phyloP scores from a whole-genome alignment of 1,284 basidiomycete species.

The Gastroboletus turbinatus region DNA sequence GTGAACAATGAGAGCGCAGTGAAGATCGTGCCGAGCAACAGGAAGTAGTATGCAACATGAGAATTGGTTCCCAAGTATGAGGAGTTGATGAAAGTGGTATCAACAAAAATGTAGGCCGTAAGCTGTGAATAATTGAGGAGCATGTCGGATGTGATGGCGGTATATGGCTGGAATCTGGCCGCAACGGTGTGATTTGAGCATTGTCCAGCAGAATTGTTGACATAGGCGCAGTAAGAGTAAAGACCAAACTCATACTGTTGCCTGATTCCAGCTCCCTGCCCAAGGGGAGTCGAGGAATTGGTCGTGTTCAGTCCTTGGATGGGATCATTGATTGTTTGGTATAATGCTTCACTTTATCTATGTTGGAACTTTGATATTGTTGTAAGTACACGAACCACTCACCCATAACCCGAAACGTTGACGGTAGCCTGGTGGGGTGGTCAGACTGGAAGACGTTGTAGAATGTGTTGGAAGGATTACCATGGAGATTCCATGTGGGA shows the following conservation, averaged over 20 bases:
- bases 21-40: conserved; percentile 70
- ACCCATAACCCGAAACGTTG: conserved; percentile 72
- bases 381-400: conserved; percentile 24
- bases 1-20: conserved; percentile 61
- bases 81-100: conserved; percentile 59
- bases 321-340: conserved; percentile 52
- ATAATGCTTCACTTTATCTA: conserved; percentile 47
- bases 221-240: conserved; percentile 74
- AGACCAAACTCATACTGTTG: conserved; percentile 74
- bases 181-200: conserved; percentile 65
- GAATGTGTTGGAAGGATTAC: conserved; percentile 38
- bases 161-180: conserved; percentile 59
- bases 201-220: conserved; percentile 55
- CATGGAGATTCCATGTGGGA: conserved; percentile 72
- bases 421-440: conserved; percentile 53
- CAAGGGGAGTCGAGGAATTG: conserved; percentile 64
- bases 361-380: conserved; percentile 11
- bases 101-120: conserved; percentile 53
- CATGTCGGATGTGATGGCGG: conserved; percentile 66
- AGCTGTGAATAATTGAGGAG: conserved; percentile 54
- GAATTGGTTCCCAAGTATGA: conserved; percentile 61
- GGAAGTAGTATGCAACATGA: conserved; percentile 70
- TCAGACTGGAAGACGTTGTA: conserved; percentile 13
- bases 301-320: conserved; percentile 66
- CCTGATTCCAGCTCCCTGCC: conserved; percentile 56